Conservation (phyloP, 129 eudicot species). For the Chrysanthemum seticuspe region DNA sequence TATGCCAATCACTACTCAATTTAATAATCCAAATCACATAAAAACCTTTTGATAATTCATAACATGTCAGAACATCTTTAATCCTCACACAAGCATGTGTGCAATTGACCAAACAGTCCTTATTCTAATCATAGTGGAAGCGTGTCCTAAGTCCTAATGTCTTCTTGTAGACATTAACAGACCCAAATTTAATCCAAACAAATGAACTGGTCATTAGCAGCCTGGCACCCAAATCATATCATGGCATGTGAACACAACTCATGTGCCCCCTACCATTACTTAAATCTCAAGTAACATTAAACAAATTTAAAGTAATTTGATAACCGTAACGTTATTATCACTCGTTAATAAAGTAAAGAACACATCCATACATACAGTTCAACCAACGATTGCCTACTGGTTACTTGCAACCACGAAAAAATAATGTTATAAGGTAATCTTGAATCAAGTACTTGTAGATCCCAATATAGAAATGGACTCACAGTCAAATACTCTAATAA, state of each 20-base stretch:
- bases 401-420: background rate
- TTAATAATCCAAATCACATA: background rate
- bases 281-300: conserved; percentile 17
- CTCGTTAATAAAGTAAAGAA: background rate
- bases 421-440: background rate
- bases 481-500: background rate
- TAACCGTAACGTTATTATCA: background rate
- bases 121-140: conserved; percentile 16
- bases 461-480: background rate
- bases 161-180: conserved; percentile 5
- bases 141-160: background rate
- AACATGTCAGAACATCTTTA: too few relatives aligned
- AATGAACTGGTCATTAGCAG: conserved; percentile 15
- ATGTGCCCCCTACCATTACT: conserved; percentile 22
- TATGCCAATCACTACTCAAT: too few relatives aligned
- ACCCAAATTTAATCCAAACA: background rate
- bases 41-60: background rate
- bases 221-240: conserved; percentile 25
- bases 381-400: background rate
- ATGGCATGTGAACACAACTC: conserved; percentile 26
- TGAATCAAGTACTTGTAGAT: background rate
- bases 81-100: background rate
- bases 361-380: background rate
- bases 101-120: background rate
- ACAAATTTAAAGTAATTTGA: conserved; percentile 9